A percentile compares a stretch with the other conserved stretches of the same genome.
These are phyloP conservation scores for Calonectria pauciramosa DNA, from an alignment of 2,329 filamentous ascomycete species.

Conservation along the genomic window DNA sequence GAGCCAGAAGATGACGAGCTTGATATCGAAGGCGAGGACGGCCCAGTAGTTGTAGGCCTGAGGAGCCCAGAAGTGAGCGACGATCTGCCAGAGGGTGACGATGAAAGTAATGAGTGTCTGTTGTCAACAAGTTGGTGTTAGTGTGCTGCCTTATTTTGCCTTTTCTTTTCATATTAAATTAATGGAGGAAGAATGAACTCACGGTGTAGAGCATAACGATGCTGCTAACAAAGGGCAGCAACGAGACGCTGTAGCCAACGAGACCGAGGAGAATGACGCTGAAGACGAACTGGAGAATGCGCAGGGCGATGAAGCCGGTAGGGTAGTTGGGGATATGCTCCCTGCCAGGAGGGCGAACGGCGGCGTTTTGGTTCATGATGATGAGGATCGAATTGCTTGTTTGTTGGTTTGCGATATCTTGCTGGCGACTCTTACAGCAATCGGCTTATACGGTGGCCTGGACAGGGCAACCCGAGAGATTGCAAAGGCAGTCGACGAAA, in stretches of 20 bases:
- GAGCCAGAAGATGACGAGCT: slow-evolving; percentile 68
- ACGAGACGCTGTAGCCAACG: slow-evolving; percentile 57
- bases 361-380: not conserved
- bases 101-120: slow-evolving; percentile 61
- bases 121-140: not conserved
- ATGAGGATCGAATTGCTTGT: not conserved
- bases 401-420: not conserved
- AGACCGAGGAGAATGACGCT: slow-evolving; percentile 62
- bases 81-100: slow-evolving; percentile 60
- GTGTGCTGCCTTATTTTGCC: slow-evolving; percentile 24
- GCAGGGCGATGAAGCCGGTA: slow-evolving; percentile 57
- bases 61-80: slow-evolving; percentile 57
- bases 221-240: slow-evolving; percentile 53
- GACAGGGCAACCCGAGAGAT: not conserved
- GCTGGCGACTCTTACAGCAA: not conserved
- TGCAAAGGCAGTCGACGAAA: not conserved
- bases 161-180: not conserved
- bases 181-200: slow-evolving; percentile 12
- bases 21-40: slow-evolving; percentile 64
- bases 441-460: not conserved
- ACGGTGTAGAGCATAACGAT: slow-evolving; percentile 56
- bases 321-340: slow-evolving; percentile 58
- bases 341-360: slow-evolving; percentile 7
- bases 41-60: slow-evolving; percentile 67
- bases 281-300: slow-evolving; percentile 62